Conservation (phyloP, 108 stramenopile species). For the Cafeteria roenbergensis region DNA sequence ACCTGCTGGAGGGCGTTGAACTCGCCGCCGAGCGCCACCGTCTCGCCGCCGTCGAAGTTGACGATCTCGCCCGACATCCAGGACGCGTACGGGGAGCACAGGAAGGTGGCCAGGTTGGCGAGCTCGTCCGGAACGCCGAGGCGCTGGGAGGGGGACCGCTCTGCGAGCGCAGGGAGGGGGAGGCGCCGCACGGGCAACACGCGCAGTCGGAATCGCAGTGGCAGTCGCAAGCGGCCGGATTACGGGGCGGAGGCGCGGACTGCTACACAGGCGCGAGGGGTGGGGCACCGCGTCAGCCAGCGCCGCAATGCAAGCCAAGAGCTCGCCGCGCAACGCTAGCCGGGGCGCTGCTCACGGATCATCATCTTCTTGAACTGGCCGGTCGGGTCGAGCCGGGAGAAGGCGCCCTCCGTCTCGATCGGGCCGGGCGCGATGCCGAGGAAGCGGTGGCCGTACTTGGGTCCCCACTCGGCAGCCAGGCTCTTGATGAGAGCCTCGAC, state of each 20-base stretch:
- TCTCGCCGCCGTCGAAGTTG: constrained; percentile 11
- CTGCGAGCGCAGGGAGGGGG: too few species aligned
- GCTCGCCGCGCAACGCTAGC: too few species aligned
- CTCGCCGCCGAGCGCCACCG: neutral
- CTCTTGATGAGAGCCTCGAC: constrained; percentile 6
- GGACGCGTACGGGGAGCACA: neutral
- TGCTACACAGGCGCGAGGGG: too few species aligned
- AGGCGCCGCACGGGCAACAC: too few species aligned
- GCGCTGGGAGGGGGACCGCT: constrained; percentile 13
- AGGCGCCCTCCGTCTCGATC: constrained; percentile 11
- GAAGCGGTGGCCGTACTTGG: constrained; percentile 12
- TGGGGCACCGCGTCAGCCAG: too few species aligned
- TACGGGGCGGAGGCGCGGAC: too few species aligned
- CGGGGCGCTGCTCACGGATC: neutral
- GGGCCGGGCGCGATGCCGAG: constrained; percentile 20
- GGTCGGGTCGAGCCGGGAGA: constrained; percentile 2
- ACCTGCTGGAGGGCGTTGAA: constrained; percentile 3
- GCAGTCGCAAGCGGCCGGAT: too few species aligned
- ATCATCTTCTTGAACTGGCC: neutral
- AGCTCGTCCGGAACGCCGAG: constrained; percentile 23
- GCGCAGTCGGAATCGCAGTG: too few species aligned
- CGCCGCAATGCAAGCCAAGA: too few species aligned
- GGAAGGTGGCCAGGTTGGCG: constrained; percentile 20
- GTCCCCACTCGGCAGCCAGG: constrained; percentile 15
- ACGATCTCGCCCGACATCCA: constrained; percentile 14